Evolutionary conservation across 495 filamentous ascomycete genomes (phyloP), one percentile per base, ranked within the genome.

Genomic region (Evernia prunastri): DNA sequence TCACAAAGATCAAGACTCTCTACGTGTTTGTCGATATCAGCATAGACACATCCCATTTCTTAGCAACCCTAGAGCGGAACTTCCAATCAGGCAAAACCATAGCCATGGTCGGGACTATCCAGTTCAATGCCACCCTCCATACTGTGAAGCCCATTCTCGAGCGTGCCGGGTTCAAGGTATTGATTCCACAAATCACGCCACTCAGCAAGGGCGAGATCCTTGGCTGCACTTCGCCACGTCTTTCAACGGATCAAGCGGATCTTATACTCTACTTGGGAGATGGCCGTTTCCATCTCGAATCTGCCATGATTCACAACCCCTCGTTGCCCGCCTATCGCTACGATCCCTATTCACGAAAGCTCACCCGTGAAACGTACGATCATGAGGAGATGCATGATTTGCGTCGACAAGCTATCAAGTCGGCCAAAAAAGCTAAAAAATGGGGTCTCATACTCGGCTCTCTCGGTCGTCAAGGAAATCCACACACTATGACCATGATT

Each of bases 11-110:
- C 71, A 91, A 92, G 72, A 96, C 92, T 1, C 80, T 99, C 0
- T 99, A 99, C 72, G 91, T 99, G 66, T 99, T 99, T 70, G 94
- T 99, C 57, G 92, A 96, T 71, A 97, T 99, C 74, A 88, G 86
- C 74, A 97, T 99, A 75, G 94, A 97, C 77, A 89, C 88, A 0
- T 71, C 83, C 6, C 94, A 99, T 73, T 83, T 99, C 4, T 72
- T 96, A 31, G 87, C 87, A 1, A 95, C 92, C 0, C 73, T 99
- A n/a, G 87, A 90, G 70, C 85, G 89, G 33, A 97, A 97, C 72
- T 96, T 97, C 71, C 77, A 84, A 11, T 70, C 88, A 0, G 89
- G 89, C 4, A 94, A 94, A 72, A 91, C 87, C 1, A 84, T 99
- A 54, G 94, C 95, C 7, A 82, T 96, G 64, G 92, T 99, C 0